A percentile compares a stretch with the other conserved stretches of the same genome.
Conservation (phyloP, 202 grass and related monocot genomes). For the Musa balbisiana region DNA sequence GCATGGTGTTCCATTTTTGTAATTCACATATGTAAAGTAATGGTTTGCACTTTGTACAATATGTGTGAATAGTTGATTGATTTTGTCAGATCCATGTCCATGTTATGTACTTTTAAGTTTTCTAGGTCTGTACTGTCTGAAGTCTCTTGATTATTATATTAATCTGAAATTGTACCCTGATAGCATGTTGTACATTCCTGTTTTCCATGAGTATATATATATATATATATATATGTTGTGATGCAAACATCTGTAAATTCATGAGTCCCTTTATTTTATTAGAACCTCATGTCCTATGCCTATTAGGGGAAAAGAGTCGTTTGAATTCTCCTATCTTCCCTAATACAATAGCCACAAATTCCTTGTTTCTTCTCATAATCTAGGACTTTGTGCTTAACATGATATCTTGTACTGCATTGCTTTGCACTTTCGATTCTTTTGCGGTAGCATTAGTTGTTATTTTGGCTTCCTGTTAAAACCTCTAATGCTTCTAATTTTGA, state of each 20-base stretch:
- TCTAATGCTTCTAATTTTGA: neutral
- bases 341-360: neutral
- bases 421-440: neutral
- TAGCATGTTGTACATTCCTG: neutral
- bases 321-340: neutral
- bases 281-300: neutral
- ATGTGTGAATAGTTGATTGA: neutral
- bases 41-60: no score
- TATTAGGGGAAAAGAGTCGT: neutral
- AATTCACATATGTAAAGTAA: no score
- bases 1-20: neutral
- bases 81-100: neutral
- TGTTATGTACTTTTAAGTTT: neutral
- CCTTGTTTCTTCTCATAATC: neutral
- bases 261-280: neutral
- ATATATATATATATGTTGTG: neutral
- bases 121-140: neutral
- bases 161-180: neutral
- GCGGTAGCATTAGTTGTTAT: neutral
- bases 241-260: neutral
- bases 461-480: neutral
- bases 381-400: neutral
- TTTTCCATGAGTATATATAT: neutral
- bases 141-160: neutral
- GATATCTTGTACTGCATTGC: neutral